Conservation (phyloP, 2,329 filamentous ascomycete species). For the Dactylonectria macrodidyma region DNA sequence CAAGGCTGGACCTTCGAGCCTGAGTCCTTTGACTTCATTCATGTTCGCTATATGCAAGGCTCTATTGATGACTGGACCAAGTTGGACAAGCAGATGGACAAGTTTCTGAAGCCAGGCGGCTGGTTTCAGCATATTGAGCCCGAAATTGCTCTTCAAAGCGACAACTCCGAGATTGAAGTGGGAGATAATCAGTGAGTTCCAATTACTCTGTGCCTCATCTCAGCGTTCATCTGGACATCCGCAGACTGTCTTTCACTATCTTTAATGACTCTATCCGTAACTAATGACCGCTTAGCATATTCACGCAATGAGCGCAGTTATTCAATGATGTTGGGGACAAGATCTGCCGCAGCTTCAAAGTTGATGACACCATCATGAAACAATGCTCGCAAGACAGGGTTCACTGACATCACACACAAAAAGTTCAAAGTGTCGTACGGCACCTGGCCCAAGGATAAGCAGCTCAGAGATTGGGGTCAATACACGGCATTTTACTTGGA, state of each 20-base stretch:
- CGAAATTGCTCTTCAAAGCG: slow-evolving; percentile 1
- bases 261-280: background rate
- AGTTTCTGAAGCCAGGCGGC: slow-evolving; percentile 3
- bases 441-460: slow-evolving; percentile 57
- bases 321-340: slow-evolving; percentile 46
- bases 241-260: background rate
- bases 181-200: slow-evolving; percentile 2
- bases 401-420: slow-evolving; percentile 48
- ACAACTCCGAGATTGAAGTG: background rate
- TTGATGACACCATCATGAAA: slow-evolving; percentile 30
- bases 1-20: slow-evolving; percentile 12
- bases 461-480: slow-evolving; percentile 57
- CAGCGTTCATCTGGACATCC: background rate
- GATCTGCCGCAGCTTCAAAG: slow-evolving; percentile 44
- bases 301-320: slow-evolving; percentile 41
- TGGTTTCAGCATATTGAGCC: slow-evolving; percentile 18
- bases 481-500: slow-evolving; percentile 31
- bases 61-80: slow-evolving; percentile 14
- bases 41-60: slow-evolving; percentile 10
- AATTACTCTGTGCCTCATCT: no score
- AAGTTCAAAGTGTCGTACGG: slow-evolving; percentile 56
- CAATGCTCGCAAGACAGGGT: slow-evolving; percentile 48
- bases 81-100: slow-evolving; percentile 8
- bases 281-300: background rate
- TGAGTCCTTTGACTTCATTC: slow-evolving; percentile 15